Percentiles rank a stretch among this genome's conserved stretches.
Conservation (phyloP, 305 asterid species). For the Plantago coronopus region DNA sequence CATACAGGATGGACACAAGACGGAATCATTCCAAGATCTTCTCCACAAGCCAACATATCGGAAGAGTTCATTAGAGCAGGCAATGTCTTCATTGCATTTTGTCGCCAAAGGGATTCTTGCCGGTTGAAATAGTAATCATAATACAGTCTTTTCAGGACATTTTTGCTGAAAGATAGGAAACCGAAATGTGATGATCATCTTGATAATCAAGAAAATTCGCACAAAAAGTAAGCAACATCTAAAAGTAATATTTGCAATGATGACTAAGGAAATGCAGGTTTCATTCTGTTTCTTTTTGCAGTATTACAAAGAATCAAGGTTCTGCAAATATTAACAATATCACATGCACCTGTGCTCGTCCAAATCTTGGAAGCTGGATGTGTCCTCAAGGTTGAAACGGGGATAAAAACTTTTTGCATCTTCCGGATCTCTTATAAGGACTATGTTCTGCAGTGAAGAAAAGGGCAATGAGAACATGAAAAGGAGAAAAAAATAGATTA, state of each 20-base stretch:
- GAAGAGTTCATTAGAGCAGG: constrained; percentile 97
- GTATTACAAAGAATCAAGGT: not conserved
- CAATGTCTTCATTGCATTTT: constrained; percentile 84
- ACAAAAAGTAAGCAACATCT: not conserved
- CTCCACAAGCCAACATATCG: constrained; percentile 98
- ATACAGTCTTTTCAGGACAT: constrained; percentile 71
- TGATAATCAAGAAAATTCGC: not conserved
- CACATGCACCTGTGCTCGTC: constrained; percentile 66
- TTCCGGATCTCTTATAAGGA: constrained; percentile 82
- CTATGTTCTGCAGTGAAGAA: constrained; percentile 57
- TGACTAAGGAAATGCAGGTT: not conserved
- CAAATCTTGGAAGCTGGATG: constrained; percentile 60
- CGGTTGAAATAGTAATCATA: constrained; percentile 91
- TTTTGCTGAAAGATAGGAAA: constrained; percentile 54
- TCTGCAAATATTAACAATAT: not conserved
- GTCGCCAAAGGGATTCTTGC: constrained; percentile 88
- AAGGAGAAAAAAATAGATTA: too few species aligned
- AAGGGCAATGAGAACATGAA: not conserved
- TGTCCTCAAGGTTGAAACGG: constrained; percentile 92
- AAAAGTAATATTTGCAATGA: not conserved
- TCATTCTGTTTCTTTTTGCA: not conserved
- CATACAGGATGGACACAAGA: constrained; percentile 94
- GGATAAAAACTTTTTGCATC: constrained; percentile 75
- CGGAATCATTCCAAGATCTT: constrained; percentile 94
- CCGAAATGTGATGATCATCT: constrained; percentile 6